Base-by-base conservation (phyloP, 2,329 filamentous ascomycete species). In the Phyllosticta citriasiana region DNA sequence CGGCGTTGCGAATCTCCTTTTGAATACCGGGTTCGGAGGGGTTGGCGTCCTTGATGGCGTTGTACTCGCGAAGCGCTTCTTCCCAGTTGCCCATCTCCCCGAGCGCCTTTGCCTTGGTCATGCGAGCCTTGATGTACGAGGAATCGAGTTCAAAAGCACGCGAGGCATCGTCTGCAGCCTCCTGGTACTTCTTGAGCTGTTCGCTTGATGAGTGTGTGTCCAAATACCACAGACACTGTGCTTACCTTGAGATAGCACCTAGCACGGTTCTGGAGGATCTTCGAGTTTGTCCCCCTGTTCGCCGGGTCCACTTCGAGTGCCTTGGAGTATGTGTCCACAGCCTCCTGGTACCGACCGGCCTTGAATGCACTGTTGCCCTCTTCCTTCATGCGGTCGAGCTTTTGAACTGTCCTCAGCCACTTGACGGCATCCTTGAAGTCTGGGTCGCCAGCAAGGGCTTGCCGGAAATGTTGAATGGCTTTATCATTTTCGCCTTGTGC, bases 401-500 rank as follows among this genome's bases (percentile, higher is more conserved):
- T 96, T 77, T 96, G 91, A 53, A 97, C 91, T 71, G 89, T 88
- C 64, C 90, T 85, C 63, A 97, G 80, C 78, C 90, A 93, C 77
- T 91, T 95, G 68, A 96, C 84, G 7, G 92, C 93, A 65, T 90
- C 87, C 68, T 85, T 87, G 78, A 89, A 94, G 74, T 99, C 94
- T 8, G 94, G 94, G 68, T 97, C 94, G 73, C 92, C 91, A 72
- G 82, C 88, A 61, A 96, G 78, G 22, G 93, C 94, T 77, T 94
- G 89, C 66, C 91, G 85, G 78, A 97, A 94, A 73, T 95, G 89
- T 71, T 93, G 89, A 53, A 96, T 83, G 1, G 94, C 93, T 80
- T 97, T 96, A 2, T 95, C 89, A 70, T 96, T 96, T 67, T 99
- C 94, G 30, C 94, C 94, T 72, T 94, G 89, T 3, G 86, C 87